Base-by-base conservation (phyloP, 2,329 filamentous ascomycete species). In the Tympanopsis confertula region DNA sequence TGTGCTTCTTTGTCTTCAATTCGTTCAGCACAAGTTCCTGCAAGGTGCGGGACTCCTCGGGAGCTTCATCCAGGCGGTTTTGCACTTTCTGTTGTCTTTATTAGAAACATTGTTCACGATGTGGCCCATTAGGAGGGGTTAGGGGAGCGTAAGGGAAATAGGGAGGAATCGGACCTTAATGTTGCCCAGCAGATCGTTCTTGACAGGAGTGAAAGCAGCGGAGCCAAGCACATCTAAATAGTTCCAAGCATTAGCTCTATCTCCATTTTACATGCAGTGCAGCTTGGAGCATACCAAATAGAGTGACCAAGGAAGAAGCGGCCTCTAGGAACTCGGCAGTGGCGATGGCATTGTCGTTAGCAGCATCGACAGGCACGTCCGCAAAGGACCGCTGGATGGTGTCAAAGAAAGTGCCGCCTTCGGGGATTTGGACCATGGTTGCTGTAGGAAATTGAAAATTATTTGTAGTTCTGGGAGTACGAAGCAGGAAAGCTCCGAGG, bases 301-400 rank as follows among this genome's bases (percentile, higher is more conserved):
- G 76, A 44, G 78, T 83, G 38, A 82, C 83, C 58, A 96, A 65
- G 40, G 84, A 79, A 71, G 95, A 87, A 38, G 86, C 75, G 41
- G 91, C 91, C 47, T 94, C 84, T 45, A 96, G 81, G 63, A 96
- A 98, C 58, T 93, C 78, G 41, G 74, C 74, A 35, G 91, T 96
- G 39, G 76, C 65, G 52, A 96, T 78, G 43, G 78, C 82, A 65
- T 86, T 82, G 62, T 78, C 79, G 48, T 84, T 81, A 48, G 71
- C 69, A 44, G 71, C 68, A 51, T 86, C 75, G 50, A 94, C 62
- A 13, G 84, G 79, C 39, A 96, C 89, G 50, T 89, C 76, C 45
- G 72, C 69, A 66, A 94, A 98, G 51, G 83, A 89, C 57, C 72
- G 73, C 68, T 84, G 83, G 61, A 93, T 71, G 50, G 79, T 84